These are phyloP conservation scores for Daldinia grandis DNA, from an alignment of 495 filamentous ascomycete species.

Conservation along the genomic window DNA sequence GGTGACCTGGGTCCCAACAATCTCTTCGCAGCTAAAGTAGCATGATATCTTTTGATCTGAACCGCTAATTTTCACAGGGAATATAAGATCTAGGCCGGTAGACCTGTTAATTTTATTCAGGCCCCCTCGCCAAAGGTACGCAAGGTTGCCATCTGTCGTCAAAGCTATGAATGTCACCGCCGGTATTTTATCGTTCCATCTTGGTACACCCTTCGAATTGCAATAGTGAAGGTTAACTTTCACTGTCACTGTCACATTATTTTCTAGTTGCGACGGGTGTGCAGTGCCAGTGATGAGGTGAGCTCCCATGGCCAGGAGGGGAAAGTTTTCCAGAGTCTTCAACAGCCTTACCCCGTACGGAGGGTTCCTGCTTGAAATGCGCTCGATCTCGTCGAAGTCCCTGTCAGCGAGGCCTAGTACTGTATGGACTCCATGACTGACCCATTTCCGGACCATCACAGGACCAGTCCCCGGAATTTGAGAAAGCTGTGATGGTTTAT, in stretches of 20 bases:
- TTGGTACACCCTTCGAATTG: conserved; percentile 69
- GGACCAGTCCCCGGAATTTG: conserved; percentile 86
- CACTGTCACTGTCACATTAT: conserved; percentile 64
- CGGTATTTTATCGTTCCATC: conserved; percentile 69
- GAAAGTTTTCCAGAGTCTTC: conserved; percentile 72
- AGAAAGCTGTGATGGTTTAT: conserved; percentile 82
- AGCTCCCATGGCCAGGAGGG: conserved; percentile 68
- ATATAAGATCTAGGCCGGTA: conserved; percentile 64
- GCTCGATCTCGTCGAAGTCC: conserved; percentile 77
- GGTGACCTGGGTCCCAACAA: conserved; percentile 79
- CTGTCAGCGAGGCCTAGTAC: conserved; percentile 75
- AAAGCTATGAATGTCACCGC: conserved; percentile 80
- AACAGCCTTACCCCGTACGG: conserved; percentile 81
- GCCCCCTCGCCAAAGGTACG: conserved; percentile 81
- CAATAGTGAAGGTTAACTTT: conserved; percentile 75
- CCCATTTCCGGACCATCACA: conserved; percentile 79
- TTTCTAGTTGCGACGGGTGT: conserved; percentile 47
- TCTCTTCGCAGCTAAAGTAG: conserved; percentile 86
- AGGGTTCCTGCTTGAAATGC: conserved; percentile 77
- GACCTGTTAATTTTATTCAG: conserved; percentile 69
- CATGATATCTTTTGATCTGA: conserved; percentile 70
- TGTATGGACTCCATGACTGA: conserved; percentile 71
- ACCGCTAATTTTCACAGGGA: conserved; percentile 65
- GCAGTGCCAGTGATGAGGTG: conserved; percentile 41
- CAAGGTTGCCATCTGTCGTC: conserved; percentile 73